Conservation (phyloP, 306 rosid genomes). For the Vicia villosa region DNA sequence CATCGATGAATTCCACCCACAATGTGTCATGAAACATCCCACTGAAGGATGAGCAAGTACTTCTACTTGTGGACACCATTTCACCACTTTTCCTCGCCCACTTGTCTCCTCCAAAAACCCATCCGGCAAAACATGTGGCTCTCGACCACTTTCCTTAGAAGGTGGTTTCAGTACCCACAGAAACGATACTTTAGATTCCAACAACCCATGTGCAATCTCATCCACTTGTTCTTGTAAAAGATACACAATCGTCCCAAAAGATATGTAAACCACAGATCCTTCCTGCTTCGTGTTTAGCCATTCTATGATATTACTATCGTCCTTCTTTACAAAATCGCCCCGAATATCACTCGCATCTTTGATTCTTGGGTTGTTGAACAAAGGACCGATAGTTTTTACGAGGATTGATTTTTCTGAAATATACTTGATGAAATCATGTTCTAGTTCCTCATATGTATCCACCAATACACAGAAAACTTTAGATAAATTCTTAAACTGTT, state of each 20-base stretch:
- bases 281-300: slow-evolving; percentile 39
- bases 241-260: slow-evolving; percentile 64
- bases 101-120: slow-evolving; percentile 50
- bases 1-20: slow-evolving; percentile 80
- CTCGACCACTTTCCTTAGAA: not conserved
- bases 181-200: slow-evolving; percentile 50
- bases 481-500: slow-evolving; percentile 51
- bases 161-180: slow-evolving; percentile 73
- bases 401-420: slow-evolving; percentile 40
- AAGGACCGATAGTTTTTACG: slow-evolving; percentile 56
- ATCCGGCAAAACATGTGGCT: slow-evolving; percentile 45
- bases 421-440: not conserved
- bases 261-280: slow-evolving; percentile 61
- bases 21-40: slow-evolving; percentile 67
- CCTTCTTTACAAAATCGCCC: slow-evolving; percentile 26
- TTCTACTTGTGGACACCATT: slow-evolving; percentile 72
- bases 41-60: slow-evolving; percentile 62
- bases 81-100: slow-evolving; percentile 56
- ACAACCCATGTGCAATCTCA: slow-evolving; percentile 66
- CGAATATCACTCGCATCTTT: slow-evolving; percentile 21
- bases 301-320: not conserved
- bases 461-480: slow-evolving; percentile 58
- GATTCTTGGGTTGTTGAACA: slow-evolving; percentile 52
- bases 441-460: slow-evolving; percentile 28
- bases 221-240: slow-evolving; percentile 56